phyloP scores from a whole-genome alignment of 306 rosid species.

The Gastrolobium villosum region DNA sequence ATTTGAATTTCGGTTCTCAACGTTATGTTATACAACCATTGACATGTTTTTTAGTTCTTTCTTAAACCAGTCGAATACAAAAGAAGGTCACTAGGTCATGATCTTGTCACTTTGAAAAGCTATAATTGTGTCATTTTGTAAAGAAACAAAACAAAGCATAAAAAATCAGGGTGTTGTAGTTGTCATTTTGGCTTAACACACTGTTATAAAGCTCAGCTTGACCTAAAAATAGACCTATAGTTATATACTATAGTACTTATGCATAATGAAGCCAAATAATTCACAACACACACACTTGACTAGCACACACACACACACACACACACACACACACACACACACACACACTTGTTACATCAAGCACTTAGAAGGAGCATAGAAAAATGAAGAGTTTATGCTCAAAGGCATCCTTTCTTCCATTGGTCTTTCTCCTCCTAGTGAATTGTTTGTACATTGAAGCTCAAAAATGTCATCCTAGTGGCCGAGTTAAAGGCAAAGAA shows the following conservation, averaged over 20 bases:
- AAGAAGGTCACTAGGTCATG: background rate
- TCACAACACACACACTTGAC: too few relatives aligned
- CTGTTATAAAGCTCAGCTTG: background rate
- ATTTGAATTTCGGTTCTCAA: background rate
- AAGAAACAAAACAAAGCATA: background rate
- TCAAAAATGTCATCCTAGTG: constrained; percentile 38
- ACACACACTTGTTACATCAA: constrained; percentile 9
- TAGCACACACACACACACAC: too few relatives aligned
- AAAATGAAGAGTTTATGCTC: constrained; percentile 10
- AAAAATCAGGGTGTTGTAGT: background rate
- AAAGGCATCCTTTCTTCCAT: background rate
- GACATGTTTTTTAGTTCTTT: background rate
- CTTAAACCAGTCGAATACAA: background rate
- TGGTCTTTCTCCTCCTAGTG: constrained; percentile 16
- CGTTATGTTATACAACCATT: background rate
- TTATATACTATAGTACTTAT: background rate
- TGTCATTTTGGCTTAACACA: background rate
- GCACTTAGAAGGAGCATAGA: background rate
- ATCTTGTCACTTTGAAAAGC: background rate
- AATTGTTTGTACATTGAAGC: constrained; percentile 21
- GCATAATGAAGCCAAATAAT: background rate
- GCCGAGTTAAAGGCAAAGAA: constrained; percentile 23
- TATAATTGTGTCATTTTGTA: constrained; percentile 4
- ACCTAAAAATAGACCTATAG: background rate
- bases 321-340: too few relatives aligned